phyloP scores from a whole-genome alignment of 140 eudicot species.

The Bidens hawaiensis region DNA sequence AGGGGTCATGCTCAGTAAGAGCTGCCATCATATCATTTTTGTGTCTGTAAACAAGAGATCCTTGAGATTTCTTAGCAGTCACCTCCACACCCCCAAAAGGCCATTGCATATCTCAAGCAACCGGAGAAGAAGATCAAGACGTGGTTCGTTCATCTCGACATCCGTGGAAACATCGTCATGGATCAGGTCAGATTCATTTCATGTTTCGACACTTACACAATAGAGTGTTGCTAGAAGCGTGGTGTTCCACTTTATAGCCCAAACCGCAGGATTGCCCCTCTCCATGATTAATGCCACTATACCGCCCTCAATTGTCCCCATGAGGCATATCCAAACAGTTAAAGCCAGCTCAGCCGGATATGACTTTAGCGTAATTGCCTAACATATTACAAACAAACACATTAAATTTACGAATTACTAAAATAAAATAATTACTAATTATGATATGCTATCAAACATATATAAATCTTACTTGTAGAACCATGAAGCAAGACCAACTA shows the following conservation, averaged over 20 bases:
- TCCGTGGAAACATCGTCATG: too few species aligned
- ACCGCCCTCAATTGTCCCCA: constrained; percentile 74
- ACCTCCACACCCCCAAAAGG: too few species aligned
- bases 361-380: constrained; percentile 83
- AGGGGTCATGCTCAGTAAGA: too few species aligned
- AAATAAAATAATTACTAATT: neutral
- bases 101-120: too few species aligned
- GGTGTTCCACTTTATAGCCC: constrained; percentile 82
- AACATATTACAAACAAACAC: neutral
- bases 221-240: constrained; percentile 75
- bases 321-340: constrained; percentile 92
- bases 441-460: neutral
- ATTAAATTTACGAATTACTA: neutral
- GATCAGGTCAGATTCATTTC: too few species aligned
- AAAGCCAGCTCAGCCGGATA: constrained; percentile 91
- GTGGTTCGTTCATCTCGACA: too few species aligned
- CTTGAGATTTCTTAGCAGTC: too few species aligned
- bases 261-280: constrained; percentile 57
- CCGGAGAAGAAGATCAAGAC: too few species aligned
- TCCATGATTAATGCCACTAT: constrained; percentile 78
- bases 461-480: constrained; percentile 57
- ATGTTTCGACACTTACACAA: constrained; percentile 72
- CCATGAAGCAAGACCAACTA: constrained; percentile 89
- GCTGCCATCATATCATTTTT: too few species aligned
- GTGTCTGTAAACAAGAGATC: too few species aligned